Evolutionary conservation across 768 basidiomycete species (phyloP), one percentile per base, ranked within the genome.

Genomic region (Chlorophyllum brunneum): DNA sequence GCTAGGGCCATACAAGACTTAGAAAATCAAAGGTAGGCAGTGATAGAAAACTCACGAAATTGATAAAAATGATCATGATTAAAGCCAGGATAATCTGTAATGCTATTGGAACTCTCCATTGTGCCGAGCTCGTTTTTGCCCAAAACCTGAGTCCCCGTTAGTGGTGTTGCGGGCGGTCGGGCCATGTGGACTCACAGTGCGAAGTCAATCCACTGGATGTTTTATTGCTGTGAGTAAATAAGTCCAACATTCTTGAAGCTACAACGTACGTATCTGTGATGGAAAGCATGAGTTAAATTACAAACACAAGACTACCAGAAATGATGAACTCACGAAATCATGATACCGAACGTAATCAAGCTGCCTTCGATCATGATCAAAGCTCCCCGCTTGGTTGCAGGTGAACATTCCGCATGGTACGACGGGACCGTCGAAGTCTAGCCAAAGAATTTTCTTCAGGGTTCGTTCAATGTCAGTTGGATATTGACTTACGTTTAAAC

Each of bases 321-420:
- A 29, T 9, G 16, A 42, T 2, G 13, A 0, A 76, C 80, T 69
- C 65, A 85, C 70, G 80, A 77, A 47, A 83, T 65, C 75, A 79
- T 81, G 60, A 85, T 75, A 40, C 83, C 83, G 60, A 80, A 80
- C 0, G 80, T 80, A 56, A 84, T 83, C 15, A 82, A 65, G 61
- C 75, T 79, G 3, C 83, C 83, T 63, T 84, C 81, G 47, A 85
- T 74, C 75, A 83, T 81, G 48, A 86, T 82, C 51, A 84, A 67
- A 50, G 78, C 77, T 18, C 85, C 84, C 42, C 85, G 69, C 50
- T 72, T 72, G 26, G 80, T 71, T 3, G 82, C 77, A 4, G 80
- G 75, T 1, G 84, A 83, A 59, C 82, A 83, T 64, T 87, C 85
- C 0, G 82, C 79, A 53, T 83, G 82, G 60, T 84, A 86, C 8